These are phyloP conservation scores for Psilocybe cubensis DNA, from an alignment of 768 basidiomycete species.

Conservation along the genomic window DNA sequence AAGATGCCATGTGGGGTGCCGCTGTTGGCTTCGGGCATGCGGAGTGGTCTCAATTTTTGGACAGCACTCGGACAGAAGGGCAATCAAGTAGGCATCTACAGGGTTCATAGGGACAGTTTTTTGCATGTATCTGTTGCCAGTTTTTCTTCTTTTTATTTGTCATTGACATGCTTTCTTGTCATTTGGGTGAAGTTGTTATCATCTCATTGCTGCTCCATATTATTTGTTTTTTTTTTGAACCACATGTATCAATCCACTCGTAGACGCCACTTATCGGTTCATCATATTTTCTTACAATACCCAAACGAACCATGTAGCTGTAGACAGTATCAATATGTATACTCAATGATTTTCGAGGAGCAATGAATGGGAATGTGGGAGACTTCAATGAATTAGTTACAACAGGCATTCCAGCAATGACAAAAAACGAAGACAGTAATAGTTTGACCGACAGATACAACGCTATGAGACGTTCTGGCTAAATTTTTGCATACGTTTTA, in stretches of 20 bases:
- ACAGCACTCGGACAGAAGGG: conserved; percentile 59
- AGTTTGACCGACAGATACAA: not conserved
- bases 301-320: conserved; percentile 15
- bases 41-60: conserved; percentile 70
- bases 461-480: conserved; percentile 38
- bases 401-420: not conserved
- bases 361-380: not conserved
- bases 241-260: conserved; percentile 17
- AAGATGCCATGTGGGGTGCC: conserved; percentile 77
- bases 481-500: conserved; percentile 71
- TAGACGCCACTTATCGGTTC: conserved; percentile 4
- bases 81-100: conserved; percentile 37
- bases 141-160: conserved; percentile 8
- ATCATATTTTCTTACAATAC: conserved; percentile 3
- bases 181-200: conserved; percentile 20
- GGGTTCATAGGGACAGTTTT: conserved; percentile 30
- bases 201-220: conserved; percentile 23
- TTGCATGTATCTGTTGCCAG: conserved; percentile 20
- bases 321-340: conserved; percentile 16
- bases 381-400: not conserved
- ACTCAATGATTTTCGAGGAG: conserved; percentile 5
- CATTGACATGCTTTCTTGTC: conserved; percentile 8
- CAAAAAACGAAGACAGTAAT: not conserved
- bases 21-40: conserved; percentile 75
- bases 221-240: conserved; percentile 18